Base-by-base conservation (phyloP, 768 basidiomycete species). In the Rhizopogon vinicolor region DNA sequence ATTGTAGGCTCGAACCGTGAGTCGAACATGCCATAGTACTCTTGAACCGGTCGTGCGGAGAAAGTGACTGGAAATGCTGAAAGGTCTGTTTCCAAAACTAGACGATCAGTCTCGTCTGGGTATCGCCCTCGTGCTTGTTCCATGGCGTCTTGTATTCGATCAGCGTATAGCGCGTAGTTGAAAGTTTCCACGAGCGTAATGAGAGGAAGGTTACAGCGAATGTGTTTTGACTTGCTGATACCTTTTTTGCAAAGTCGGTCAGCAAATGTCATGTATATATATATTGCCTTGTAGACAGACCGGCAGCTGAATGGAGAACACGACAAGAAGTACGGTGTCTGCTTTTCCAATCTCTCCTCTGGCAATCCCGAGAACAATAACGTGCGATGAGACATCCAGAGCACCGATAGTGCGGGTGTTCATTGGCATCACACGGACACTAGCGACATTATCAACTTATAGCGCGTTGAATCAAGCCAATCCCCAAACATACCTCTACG, bases 341-440 rank as follows among this genome's bases (percentile, higher is more conserved):
- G 19, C 28, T 48, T 45, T 53, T 53, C 52, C 52, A 53, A 6
- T 44, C 52, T 31, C 0, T 25, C 48, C 43, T 41, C 18, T 53
- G 52, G 41, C 52, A 53, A 29, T 29, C 13, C 9, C 33, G n/a
- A 9, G 41, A 53, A 42, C 52, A 53, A 31, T 53, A 53, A 18
- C 52, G 18, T 31, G 52, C 52, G 10, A 53, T 18, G 29, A 44
- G 16, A 53, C 52, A 53, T 18, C 52, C 52, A 22, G 43, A 46
- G n/a, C 52, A 53, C 16, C 52, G 52, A 42, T 31, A 35, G 22
- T 31, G 52, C 8, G 41, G 52, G 9, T 9, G 39, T 14, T 31
- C 9, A 14, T 48, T 9, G 18, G 13, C 41, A 14, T 41, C 22
- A 44, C 28, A 33, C 13, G 37, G 43, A 44, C 52, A 53, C 52